Conservation (phyloP, 768 basidiomycete genomes). For the Mycena amicta region DNA sequence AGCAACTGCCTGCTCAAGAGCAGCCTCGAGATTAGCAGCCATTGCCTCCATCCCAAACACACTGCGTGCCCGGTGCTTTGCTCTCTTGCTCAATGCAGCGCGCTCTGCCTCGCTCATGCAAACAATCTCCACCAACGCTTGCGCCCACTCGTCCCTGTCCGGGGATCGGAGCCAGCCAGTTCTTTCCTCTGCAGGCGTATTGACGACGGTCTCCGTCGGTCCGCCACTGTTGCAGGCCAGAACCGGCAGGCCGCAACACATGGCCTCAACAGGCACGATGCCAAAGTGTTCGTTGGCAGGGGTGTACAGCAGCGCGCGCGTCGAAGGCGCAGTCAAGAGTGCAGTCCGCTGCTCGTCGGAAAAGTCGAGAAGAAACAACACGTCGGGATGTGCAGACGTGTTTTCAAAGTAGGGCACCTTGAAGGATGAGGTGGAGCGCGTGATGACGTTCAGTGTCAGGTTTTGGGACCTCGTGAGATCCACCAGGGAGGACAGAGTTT, state of each 20-base stretch:
- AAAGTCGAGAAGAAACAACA: slow-evolving; percentile 93
- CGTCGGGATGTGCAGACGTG: slow-evolving; percentile 49
- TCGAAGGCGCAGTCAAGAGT: slow-evolving; percentile 67
- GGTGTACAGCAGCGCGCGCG: slow-evolving; percentile 85
- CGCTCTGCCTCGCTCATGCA: slow-evolving; percentile 44
- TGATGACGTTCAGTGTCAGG: slow-evolving; percentile 10
- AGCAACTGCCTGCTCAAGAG: slow-evolving; percentile 53
- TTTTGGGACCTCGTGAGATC: slow-evolving; percentile 1
- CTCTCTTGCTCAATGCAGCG: slow-evolving; percentile 51
- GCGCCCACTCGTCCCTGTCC: slow-evolving; percentile 67
- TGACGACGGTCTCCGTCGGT: slow-evolving; percentile 81
- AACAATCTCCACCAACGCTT: slow-evolving; percentile 64
- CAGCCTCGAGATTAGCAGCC: slow-evolving; percentile 58
- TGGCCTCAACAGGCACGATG: slow-evolving; percentile 93
- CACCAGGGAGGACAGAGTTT: slow-evolving; percentile 48
- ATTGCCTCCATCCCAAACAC: slow-evolving; percentile 81
- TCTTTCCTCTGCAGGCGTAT: slow-evolving; percentile 38
- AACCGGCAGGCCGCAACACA: slow-evolving; percentile 89
- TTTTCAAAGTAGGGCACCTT: slow-evolving; percentile 44
- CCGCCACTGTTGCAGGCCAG: slow-evolving; percentile 87
- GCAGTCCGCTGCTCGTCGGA: slow-evolving; percentile 81
- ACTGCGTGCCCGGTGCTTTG: slow-evolving; percentile 59
- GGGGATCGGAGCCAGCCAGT: slow-evolving; percentile 83
- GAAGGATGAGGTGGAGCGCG: slow-evolving; percentile 11
- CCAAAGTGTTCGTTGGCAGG: slow-evolving; percentile 97